Evolutionary conservation across 306 rosid genomes (phyloP), one percentile per base, ranked within the genome.

Genomic region (Fragaria nilgerrensis): DNA sequence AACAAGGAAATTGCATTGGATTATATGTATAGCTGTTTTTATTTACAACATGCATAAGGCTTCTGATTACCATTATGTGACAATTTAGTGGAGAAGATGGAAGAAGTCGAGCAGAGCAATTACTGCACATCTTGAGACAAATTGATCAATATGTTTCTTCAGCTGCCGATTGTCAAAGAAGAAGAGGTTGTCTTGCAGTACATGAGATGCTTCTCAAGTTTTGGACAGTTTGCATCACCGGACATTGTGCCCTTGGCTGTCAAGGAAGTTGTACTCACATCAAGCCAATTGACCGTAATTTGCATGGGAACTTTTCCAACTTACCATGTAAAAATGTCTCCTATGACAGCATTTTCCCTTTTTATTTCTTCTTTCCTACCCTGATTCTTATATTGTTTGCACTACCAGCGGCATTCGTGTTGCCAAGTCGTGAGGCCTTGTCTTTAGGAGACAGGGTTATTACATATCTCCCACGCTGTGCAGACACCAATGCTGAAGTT

Each of bases 121-220:
- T 94, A 32, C 72, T 88, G 87, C 95, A 90, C 85, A 87, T 92
- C 81, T 77, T 94, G 91, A 88, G 96, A 83, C 98, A 94, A 86
- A 90, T 94, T 76, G 98, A 94, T 90, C 94, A 84, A 76, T 94
- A 84, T 75, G 92, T 94, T 81, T 88, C 92, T 74, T 94, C 97
- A 8, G 85, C 97, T 34, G 77, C 88, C 79, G 98, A 94, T 79
- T 88, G 87, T 88, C 96, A 90, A 79, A 89, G 98, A 77, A 92
- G 84, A 89, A 85, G 98, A 84, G 98, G 98, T 55, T 94, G 97
- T 79, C 88, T 85, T 86, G 98, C 98, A 16, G 98, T 90, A 75
- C 82, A 89, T 84, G 93, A 90, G 91, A 87, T 94, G 92, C 96
- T 94, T 89, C 93, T 92, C 86, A 94, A 94, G 88, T 94, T 94